Conservation (phyloP, 2,329 filamentous ascomycete genomes). For the Beauveria scarabaeidicola region DNA sequence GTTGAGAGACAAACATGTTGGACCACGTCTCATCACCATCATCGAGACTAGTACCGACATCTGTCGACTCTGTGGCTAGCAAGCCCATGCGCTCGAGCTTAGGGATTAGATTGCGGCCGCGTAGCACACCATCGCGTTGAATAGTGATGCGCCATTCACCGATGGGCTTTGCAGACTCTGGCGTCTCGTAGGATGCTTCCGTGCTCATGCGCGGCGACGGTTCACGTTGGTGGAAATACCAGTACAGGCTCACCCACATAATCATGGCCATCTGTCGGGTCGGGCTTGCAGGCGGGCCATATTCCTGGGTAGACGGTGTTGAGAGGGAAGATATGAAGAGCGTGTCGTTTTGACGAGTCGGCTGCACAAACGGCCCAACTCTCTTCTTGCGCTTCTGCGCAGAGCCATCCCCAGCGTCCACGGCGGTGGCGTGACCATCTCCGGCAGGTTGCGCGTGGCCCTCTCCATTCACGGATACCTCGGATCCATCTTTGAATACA, state of each 20-base stretch:
- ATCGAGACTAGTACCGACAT: conserved; percentile 58
- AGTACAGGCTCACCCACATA: conserved; percentile 89
- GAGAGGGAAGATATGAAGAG: conserved; percentile 91
- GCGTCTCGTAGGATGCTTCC: conserved; percentile 55
- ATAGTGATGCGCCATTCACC: conserved; percentile 84
- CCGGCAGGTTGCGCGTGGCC: not conserved
- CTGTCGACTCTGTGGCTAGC: conserved; percentile 65
- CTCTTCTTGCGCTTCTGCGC: conserved; percentile 16
- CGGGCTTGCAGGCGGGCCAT: conserved; percentile 69
- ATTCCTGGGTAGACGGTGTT: conserved; percentile 70
- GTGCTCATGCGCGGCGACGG: conserved; percentile 58
- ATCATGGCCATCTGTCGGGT: conserved; percentile 93
- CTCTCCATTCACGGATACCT: not conserved
- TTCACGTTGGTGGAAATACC: conserved; percentile 89
- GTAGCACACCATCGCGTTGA: conserved; percentile 78
- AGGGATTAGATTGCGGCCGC: conserved; percentile 71
- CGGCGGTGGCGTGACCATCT: conserved; percentile 6
- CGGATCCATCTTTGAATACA: not conserved
- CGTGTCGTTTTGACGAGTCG: conserved; percentile 70
- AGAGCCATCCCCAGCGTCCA: not conserved
- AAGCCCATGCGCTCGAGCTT: conserved; percentile 93
- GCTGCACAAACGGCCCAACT: conserved; percentile 48
- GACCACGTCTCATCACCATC: conserved; percentile 58
- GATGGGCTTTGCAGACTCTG: conserved; percentile 60
- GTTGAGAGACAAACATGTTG: conserved; percentile 70